A percentile compares a stretch with the other conserved stretches of the same genome.
Conservation (phyloP, 2,329 filamentous ascomycete species). For the Rosellinia necatrix region DNA sequence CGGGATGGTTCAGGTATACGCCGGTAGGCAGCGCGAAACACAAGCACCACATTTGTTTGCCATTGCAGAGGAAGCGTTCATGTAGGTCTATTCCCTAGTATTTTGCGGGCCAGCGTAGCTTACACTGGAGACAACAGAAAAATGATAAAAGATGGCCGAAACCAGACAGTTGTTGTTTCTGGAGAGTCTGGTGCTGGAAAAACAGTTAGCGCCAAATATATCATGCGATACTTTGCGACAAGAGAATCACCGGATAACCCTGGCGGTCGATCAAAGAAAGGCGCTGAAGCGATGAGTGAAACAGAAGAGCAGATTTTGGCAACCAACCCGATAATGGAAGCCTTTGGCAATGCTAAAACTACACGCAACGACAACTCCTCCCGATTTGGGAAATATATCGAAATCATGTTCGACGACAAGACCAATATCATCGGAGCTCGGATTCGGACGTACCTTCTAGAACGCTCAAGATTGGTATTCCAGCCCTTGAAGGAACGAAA, state of each 20-base stretch:
- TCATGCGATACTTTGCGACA: slow-evolving; percentile 99
- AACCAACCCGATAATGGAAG: slow-evolving; percentile 99
- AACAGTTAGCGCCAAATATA: slow-evolving; percentile 99
- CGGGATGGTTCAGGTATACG: slow-evolving; percentile 99
- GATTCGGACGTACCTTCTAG: slow-evolving; percentile 93
- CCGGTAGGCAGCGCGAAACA: slow-evolving; percentile 92
- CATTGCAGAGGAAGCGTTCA: slow-evolving; percentile 98
- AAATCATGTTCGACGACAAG: slow-evolving; percentile 97
- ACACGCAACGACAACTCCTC: slow-evolving; percentile 99
- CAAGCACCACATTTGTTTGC: slow-evolving; percentile 98
- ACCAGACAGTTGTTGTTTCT: slow-evolving; percentile 99
- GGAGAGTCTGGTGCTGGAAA: slow-evolving; percentile 98
- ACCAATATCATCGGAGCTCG: slow-evolving; percentile 98
- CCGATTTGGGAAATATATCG: slow-evolving; percentile 98
- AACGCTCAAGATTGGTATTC: slow-evolving; percentile 94
- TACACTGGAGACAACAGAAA: slow-evolving; percentile 70
- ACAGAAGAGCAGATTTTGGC: slow-evolving; percentile 98
- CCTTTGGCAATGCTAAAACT: slow-evolving; percentile 99
- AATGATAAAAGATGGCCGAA: slow-evolving; percentile 94
- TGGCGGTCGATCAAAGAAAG: slow-evolving; percentile 74
- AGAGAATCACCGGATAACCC: slow-evolving; percentile 91
- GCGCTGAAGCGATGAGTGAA: slow-evolving; percentile 86
- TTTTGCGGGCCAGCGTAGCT: slow-evolving; percentile 38
- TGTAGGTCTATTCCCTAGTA: slow-evolving; percentile 57
- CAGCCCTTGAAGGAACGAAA: slow-evolving; percentile 97